phyloP scores from a whole-genome alignment of 129 eudicot genomes.

The Escallonia herrerae region DNA sequence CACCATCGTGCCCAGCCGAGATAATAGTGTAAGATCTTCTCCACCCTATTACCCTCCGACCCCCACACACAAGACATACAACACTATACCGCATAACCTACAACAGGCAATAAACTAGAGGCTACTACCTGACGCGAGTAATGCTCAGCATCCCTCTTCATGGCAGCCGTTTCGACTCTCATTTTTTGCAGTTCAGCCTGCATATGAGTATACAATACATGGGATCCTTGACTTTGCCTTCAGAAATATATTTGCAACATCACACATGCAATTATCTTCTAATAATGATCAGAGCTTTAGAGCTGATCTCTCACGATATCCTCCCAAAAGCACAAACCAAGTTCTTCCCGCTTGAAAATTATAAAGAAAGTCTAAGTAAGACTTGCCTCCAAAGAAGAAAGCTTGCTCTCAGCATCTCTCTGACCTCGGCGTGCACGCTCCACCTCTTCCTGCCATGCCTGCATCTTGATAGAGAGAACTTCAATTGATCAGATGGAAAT shows the following conservation, averaged over 20 bases:
- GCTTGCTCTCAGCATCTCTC: slow-evolving; percentile 96
- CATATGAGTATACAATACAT: not conserved
- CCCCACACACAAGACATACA: too few species aligned
- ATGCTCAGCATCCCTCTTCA: slow-evolving; percentile 99
- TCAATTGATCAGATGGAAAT: slow-evolving; percentile 7
- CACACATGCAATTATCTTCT: not conserved
- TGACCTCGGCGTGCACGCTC: slow-evolving; percentile 98
- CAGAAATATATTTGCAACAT: not conserved
- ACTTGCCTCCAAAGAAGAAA: slow-evolving; percentile 91
- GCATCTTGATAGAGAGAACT: slow-evolving; percentile 43
- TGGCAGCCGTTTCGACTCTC: slow-evolving; percentile 98
- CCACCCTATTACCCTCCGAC: too few species aligned
- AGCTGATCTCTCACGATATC: not conserved
- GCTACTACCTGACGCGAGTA: slow-evolving; percentile 83
- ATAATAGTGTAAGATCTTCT: too few species aligned
- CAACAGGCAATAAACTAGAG: slow-evolving; percentile 9
- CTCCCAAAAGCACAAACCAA: not conserved
- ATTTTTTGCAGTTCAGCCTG: slow-evolving; percentile 95
- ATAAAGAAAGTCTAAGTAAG: not conserved
- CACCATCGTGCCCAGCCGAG: too few species aligned
- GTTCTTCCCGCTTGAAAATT: not conserved
- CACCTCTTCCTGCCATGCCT: slow-evolving; percentile 99
- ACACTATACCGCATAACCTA: too few species aligned
- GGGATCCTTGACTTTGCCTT: not conserved
- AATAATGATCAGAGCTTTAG: not conserved